Evolutionary conservation across 139 green algal species (phyloP).

Genomic region (Chara braunii): DNA sequence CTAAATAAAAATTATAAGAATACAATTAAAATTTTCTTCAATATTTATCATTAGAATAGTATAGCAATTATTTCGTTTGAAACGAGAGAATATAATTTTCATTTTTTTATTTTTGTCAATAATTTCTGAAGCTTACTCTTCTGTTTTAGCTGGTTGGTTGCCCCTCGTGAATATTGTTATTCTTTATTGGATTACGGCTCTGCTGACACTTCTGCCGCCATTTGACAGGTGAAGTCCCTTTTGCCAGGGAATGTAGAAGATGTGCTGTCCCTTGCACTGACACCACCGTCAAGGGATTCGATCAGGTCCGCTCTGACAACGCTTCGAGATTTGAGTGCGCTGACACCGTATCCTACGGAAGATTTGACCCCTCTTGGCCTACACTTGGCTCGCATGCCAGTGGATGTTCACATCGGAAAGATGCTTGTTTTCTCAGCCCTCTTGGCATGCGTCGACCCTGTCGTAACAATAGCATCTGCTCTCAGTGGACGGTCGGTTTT

Average conservation of each 20-base stretch:
- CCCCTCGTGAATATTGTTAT: no score
- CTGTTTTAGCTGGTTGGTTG: no score
- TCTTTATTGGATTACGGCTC: no score
- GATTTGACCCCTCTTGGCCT: conserved; percentile 65
- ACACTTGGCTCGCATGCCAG: conserved; percentile 71
- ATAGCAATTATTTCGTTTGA: no score
- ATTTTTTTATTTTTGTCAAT: no score
- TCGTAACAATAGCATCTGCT: conserved; percentile 62
- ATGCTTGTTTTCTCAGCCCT: conserved; percentile 72
- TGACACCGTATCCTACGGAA: conserved; percentile 24
- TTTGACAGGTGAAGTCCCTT: conserved; percentile 38
- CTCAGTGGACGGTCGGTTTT: conserved; percentile 12
- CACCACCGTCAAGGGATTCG: conserved; percentile 15
- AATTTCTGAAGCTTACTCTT: no score
- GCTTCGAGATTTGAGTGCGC: conserved; percentile 44
- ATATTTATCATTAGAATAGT: no score
- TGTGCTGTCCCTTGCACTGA: conserved; percentile 17
- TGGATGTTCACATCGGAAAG: conserved; percentile 69
- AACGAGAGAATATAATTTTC: no score
- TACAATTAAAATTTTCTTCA: no score
- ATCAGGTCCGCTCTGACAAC: conserved; percentile 25
- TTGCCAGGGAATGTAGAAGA: not conserved
- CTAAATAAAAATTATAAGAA: no score
- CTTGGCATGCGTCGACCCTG: conserved; percentile 64
- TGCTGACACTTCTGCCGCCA: no score